These are phyloP conservation scores for Pistacia vera DNA, from an alignment of 345 rosid genomes.

Conservation along the genomic window DNA sequence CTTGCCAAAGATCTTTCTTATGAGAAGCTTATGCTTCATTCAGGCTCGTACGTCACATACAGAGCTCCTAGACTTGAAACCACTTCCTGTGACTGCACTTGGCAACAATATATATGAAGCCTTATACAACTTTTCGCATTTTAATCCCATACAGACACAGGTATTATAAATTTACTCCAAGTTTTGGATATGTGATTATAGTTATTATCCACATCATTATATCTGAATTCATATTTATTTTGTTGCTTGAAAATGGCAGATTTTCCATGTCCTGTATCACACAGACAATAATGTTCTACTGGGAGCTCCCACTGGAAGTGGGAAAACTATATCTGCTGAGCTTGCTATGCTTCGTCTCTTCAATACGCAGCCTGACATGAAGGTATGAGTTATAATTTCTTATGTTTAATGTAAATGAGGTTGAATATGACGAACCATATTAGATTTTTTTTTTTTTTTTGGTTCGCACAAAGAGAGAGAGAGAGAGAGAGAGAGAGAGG, in stretches of 20 bases:
- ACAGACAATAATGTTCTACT: constrained; percentile 88
- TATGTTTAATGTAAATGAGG: constrained; percentile 9
- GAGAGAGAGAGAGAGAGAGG: not conserved
- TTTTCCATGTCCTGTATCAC: constrained; percentile 86
- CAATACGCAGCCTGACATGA: constrained; percentile 95
- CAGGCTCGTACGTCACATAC: constrained; percentile 87
- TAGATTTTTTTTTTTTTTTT: not conserved
- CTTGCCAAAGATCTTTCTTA: constrained; percentile 15
- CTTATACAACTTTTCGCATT: constrained; percentile 91
- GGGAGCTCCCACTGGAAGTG: constrained; percentile 99
- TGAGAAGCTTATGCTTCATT: constrained; percentile 28
- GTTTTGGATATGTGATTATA: constrained; percentile 22
- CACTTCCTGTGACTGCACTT: constrained; percentile 91
- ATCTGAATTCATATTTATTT: constrained; percentile 10
- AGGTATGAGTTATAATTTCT: constrained; percentile 44
- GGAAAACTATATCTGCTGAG: constrained; percentile 97
- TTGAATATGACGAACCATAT: not conserved
- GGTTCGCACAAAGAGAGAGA: too few relatives aligned
- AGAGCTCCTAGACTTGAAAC: constrained; percentile 92
- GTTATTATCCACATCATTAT: constrained; percentile 9
- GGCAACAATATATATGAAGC: constrained; percentile 67
- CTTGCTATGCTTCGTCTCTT: constrained; percentile 96
- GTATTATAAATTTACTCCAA: constrained; percentile 35
- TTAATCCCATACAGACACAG: constrained; percentile 99
- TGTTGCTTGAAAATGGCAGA: constrained; percentile 54